A percentile compares a stretch with the other conserved stretches of the same genome.
Evolutionary conservation across 2,329 filamentous ascomycete genomes (phyloP).

Genomic region (Venturia effusa): DNA sequence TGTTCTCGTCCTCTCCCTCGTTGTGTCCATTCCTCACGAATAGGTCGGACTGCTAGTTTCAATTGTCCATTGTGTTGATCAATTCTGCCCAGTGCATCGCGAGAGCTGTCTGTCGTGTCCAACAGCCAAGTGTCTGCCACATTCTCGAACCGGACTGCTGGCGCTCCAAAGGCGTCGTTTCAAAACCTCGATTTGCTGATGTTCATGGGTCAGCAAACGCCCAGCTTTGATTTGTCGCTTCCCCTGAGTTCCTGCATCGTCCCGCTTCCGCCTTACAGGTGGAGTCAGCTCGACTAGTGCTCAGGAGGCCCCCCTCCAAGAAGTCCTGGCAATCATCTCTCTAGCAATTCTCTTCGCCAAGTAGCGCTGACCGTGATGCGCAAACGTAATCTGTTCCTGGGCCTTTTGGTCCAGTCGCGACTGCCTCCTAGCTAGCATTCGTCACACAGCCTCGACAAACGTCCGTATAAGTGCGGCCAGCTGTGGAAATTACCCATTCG

Average conservation of each 20-base stretch:
- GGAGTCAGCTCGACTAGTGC: neutral
- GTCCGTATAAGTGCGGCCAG: neutral
- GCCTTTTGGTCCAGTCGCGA: neutral
- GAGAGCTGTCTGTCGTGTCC: neutral
- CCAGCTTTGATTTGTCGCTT: neutral
- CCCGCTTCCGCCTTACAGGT: conserved; percentile 1
- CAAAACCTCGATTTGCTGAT: neutral
- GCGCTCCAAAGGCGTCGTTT: neutral
- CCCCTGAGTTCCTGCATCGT: neutral
- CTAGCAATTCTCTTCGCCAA: neutral
- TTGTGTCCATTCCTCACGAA: neutral
- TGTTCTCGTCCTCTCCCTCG: neutral
- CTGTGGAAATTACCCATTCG: neutral
- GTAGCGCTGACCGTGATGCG: neutral
- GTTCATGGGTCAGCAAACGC: neutral
- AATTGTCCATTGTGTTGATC: neutral
- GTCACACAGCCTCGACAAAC: neutral
- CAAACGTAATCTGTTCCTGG: neutral
- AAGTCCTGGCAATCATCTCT: too few relatives aligned
- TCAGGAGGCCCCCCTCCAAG: neutral
- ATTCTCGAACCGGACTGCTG: neutral
- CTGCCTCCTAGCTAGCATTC: neutral
- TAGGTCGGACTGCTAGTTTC: neutral
- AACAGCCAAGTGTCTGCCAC: neutral
- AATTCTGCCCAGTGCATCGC: neutral